Evolutionary conservation across 2,329 filamentous ascomycete genomes (phyloP), one percentile per base, ranked within the genome.

Genomic region (Nemania abortiva): DNA sequence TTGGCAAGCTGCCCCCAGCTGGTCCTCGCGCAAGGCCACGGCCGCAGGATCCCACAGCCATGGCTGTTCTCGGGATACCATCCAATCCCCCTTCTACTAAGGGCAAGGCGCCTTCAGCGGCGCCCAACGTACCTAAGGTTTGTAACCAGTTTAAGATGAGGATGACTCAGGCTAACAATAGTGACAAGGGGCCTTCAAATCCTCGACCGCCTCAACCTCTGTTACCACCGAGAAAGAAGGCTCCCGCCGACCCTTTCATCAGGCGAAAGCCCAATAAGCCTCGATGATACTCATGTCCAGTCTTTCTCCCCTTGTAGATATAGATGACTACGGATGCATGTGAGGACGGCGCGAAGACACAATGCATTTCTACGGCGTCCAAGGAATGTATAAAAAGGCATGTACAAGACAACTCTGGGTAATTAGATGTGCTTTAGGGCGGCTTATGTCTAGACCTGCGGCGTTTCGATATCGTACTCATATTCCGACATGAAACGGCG

Each of bases 11-110:
- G 20, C 76, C 76, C 9, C 75, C 76, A 37, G 70, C 70, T 57
- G 74, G 68, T 24, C 77, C 77, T 47, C 75, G 74, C 22, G 70
- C 72, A 20, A 74, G 74, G 72, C 74, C 74, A 34, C 73, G 74
- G 37, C 74, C 77, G 1, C 73, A 75, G 34, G 77, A 78, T 52
- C 76, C 75, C 20, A 70, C 77, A 22, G 77, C 77, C 9, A 77
- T 77, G 75, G 68, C 75, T 13, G 72, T 78, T n/a, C 65, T 79
- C 27, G 75, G 76, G 15, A 74, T 77, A 37, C 63, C 67, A 20
- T 54, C 68, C 1, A 69, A 54, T 15, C 29, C 71, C 18, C 56
- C 68, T 10, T 57, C 70, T 3, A 53, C 70, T 2, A 56, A 69
- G 34, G 50, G 60, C 10, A 70, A 50, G 37, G 53, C 66, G 49